Conservation (phyloP, 2,329 filamentous ascomycete genomes). For the Aplosporella prunicola region DNA sequence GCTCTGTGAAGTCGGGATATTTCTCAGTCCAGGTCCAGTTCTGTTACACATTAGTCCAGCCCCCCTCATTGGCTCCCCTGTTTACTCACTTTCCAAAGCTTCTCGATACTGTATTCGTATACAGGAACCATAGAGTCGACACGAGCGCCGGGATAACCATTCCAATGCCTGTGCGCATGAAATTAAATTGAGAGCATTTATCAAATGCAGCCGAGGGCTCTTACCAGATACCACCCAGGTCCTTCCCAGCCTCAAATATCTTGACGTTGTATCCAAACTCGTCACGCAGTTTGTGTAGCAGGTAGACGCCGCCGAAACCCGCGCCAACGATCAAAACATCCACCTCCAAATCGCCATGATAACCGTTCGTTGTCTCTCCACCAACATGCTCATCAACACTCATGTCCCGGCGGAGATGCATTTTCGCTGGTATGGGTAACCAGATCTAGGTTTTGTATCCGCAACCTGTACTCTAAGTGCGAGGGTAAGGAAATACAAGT, state of each 20-base stretch:
- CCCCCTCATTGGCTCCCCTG: neutral
- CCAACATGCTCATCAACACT: neutral
- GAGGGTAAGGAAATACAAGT: neutral
- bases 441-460: no score
- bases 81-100: slow-evolving; percentile 35
- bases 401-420: slow-evolving; percentile 4
- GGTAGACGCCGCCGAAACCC: slow-evolving; percentile 34
- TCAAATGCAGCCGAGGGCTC: neutral
- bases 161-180: slow-evolving; percentile 27
- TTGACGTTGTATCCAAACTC: slow-evolving; percentile 31
- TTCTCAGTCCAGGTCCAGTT: slow-evolving; percentile 49
- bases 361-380: slow-evolving; percentile 15
- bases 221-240: slow-evolving; percentile 33
- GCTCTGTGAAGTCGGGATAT: slow-evolving; percentile 44
- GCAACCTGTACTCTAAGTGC: no score
- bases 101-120: slow-evolving; percentile 39
- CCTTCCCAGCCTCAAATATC: slow-evolving; percentile 31
- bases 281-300: slow-evolving; percentile 32
- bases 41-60: slow-evolving; percentile 16
- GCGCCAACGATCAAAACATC: slow-evolving; percentile 32
- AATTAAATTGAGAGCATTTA: no score
- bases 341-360: slow-evolving; percentile 26
- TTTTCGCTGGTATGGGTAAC: no score
- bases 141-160: slow-evolving; percentile 37
- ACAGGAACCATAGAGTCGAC: slow-evolving; percentile 40